A percentile compares a stretch with the other conserved stretches of the same genome.
Conservation (phyloP, 2,329 filamentous ascomycete species). For the Knufia fluminis region DNA sequence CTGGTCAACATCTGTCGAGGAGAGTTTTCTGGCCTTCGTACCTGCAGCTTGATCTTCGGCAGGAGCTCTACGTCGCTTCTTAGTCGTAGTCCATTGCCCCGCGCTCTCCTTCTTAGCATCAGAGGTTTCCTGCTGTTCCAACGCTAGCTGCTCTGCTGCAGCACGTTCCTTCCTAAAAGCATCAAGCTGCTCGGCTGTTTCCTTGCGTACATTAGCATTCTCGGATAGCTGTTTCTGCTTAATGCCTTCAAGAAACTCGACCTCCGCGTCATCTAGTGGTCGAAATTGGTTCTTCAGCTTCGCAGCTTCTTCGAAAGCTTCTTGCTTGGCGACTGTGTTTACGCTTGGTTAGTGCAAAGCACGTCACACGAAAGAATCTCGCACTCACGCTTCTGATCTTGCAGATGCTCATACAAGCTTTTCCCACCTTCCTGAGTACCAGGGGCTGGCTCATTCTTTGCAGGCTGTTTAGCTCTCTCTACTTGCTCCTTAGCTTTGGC, state of each 20-base stretch:
- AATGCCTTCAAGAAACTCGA: slow-evolving; percentile 47
- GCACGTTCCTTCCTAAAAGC: slow-evolving; percentile 51
- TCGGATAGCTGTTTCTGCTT: slow-evolving; percentile 48
- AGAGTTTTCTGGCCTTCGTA: slow-evolving; percentile 1
- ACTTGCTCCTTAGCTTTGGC: slow-evolving; percentile 31
- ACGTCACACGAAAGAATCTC: too few species aligned
- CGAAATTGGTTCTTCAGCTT: slow-evolving; percentile 44
- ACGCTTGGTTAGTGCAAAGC: slow-evolving; percentile 13
- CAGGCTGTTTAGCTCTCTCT: slow-evolving; percentile 13
- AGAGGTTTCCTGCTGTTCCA: neutral
- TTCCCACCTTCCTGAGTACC: slow-evolving; percentile 34
- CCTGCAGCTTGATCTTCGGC: neutral
- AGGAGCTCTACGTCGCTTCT: slow-evolving; percentile 2
- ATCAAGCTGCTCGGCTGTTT: slow-evolving; percentile 51
- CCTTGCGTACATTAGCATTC: slow-evolving; percentile 48
- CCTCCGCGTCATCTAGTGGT: slow-evolving; percentile 42
- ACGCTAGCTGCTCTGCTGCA: slow-evolving; percentile 42
- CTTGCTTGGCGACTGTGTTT: slow-evolving; percentile 38
- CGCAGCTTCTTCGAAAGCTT: slow-evolving; percentile 43
- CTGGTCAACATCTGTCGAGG: neutral
- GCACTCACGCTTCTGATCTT: slow-evolving; percentile 42
- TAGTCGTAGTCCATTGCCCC: neutral
- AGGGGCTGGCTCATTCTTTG: slow-evolving; percentile 5
- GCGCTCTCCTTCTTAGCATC: neutral
- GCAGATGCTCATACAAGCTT: slow-evolving; percentile 40